Conservation (phyloP, 352 stramenopile species). For the Phytophthora pini region DNA sequence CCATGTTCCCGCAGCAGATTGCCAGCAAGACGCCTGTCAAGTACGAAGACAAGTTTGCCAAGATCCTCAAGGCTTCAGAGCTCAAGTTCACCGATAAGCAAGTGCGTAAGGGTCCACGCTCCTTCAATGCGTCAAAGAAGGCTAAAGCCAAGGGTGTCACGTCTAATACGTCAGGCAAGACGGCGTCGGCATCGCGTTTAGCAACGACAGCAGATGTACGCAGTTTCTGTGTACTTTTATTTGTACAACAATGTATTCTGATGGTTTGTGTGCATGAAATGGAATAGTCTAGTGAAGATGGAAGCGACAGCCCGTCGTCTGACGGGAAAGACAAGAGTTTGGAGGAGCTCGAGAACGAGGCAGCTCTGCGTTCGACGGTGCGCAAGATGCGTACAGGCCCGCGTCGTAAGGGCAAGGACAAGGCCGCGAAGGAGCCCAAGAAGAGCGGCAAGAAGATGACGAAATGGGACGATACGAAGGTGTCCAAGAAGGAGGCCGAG, state of each 20-base stretch:
- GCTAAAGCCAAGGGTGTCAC: slow-evolving; percentile 63
- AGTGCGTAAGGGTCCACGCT: slow-evolving; percentile 57
- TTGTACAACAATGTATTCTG: no score
- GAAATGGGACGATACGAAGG: slow-evolving; percentile 87
- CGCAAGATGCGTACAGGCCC: slow-evolving; percentile 75
- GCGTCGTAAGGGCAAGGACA: slow-evolving; percentile 67
- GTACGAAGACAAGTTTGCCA: slow-evolving; percentile 85
- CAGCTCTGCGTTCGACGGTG: slow-evolving; percentile 47
- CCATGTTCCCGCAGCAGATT: slow-evolving; percentile 79
- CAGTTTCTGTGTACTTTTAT: background rate
- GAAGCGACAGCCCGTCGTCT: slow-evolving; percentile 53
- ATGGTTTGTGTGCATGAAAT: background rate
- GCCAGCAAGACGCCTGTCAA: slow-evolving; percentile 69
- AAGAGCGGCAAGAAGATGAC: slow-evolving; percentile 88
- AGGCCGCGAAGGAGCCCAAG: slow-evolving; percentile 46
- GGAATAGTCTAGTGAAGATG: slow-evolving; percentile 71
- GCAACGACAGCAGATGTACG: slow-evolving; percentile 49
- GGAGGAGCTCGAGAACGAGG: slow-evolving; percentile 62
- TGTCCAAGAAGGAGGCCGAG: slow-evolving; percentile 84
- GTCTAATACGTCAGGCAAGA: slow-evolving; percentile 58
- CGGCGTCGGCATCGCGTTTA: slow-evolving; percentile 41
- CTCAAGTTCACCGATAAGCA: slow-evolving; percentile 73
- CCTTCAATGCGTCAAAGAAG: slow-evolving; percentile 75
- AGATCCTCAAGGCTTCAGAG: slow-evolving; percentile 80
- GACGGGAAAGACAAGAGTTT: slow-evolving; percentile 64